phyloP scores from a whole-genome alignment of 1,284 basidiomycete genomes.

The Athelia psychrophila region DNA sequence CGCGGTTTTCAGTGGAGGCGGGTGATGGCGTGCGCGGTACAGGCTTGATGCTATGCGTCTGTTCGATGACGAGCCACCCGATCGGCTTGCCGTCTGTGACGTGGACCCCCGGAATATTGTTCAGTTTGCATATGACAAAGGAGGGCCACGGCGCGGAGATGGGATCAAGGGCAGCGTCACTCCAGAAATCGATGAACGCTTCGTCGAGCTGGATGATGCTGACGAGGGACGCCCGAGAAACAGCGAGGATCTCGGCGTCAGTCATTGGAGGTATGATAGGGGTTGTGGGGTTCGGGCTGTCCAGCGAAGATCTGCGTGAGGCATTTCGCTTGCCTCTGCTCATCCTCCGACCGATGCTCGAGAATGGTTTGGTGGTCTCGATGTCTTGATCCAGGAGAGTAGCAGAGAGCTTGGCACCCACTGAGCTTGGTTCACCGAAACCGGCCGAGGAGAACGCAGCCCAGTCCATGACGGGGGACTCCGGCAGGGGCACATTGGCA shows the following conservation, averaged over 20 bases:
- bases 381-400: constrained; percentile 59
- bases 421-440: constrained; percentile 45
- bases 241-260: constrained; percentile 1
- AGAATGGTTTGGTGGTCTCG: constrained; percentile 51
- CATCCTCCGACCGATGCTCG: constrained; percentile 24
- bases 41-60: constrained; percentile 41
- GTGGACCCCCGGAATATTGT: constrained; percentile 24
- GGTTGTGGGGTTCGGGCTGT: constrained; percentile 15
- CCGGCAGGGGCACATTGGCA: constrained; percentile 12
- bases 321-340: constrained; percentile 19
- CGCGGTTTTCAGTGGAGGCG: constrained; percentile 11
- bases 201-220: constrained; percentile 63
- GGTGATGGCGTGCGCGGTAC: constrained; percentile 27
- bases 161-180: constrained; percentile 64
- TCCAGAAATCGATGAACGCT: constrained; percentile 78
- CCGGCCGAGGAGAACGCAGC: constrained; percentile 59
- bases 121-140: constrained; percentile 67
- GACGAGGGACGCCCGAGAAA: constrained; percentile 39
- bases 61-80: constrained; percentile 66
- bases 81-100: constrained; percentile 32
- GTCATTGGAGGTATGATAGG: constrained; percentile 6
- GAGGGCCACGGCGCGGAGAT: constrained; percentile 59
- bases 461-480: constrained; percentile 34
- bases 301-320: constrained; percentile 13
- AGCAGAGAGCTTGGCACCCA: constrained; percentile 46